Base-by-base conservation (phyloP, 1,139 yeast genomes). In the Citeromyces hawaiiensis region DNA sequence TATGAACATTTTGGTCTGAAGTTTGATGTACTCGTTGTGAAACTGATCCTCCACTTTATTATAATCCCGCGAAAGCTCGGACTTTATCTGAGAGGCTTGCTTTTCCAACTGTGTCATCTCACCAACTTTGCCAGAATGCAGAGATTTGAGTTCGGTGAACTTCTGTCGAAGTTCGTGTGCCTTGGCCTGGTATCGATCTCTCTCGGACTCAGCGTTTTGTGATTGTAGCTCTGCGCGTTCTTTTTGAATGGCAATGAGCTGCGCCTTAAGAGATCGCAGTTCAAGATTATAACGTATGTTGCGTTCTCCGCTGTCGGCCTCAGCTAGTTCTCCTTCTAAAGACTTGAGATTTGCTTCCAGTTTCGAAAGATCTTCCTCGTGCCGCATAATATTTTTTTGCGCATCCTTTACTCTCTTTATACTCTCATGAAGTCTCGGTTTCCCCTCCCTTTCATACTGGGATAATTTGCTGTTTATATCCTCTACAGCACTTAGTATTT, bases 31-130 rank as follows among this genome's bases (percentile, higher is more conserved):
- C 47, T 85, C 93, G 43, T 70, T 67, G 38, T 76, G 77, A 53
- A 81, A 86, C 18, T 63, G 63, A 27, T 64, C 61, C 42, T 80
- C 80, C 11, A 88, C 74, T 47, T 78, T 72, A 40, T 72, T 68
- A 51, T 76, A 93, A 47, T 88, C 96, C 1, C 79, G 68, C 9
- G 63, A 62, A 15, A 91, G 62, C 49, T 86, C 95, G 8, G 56
- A 55, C 31, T 68, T 63, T 11, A 82, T 56, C 2, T 69, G 63
- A 25, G 60, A 61, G 6, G 82, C 68, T 52, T 87, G 96, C 48
- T 78, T 86, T 40, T 78, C 76, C 46, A 91, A 66, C 52, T 91
- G 97, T 45, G 78, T 77, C 34, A 85, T 70, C 57, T 91, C 96
- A 27, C 98, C 99, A 32, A 76, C 57, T 49, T 77, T 80, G 19